Percentiles rank a stretch among this genome's conserved stretches.
Evolutionary conservation across 176 grass and related monocot genomes (phyloP).

Genomic region (Musa beccarii): DNA sequence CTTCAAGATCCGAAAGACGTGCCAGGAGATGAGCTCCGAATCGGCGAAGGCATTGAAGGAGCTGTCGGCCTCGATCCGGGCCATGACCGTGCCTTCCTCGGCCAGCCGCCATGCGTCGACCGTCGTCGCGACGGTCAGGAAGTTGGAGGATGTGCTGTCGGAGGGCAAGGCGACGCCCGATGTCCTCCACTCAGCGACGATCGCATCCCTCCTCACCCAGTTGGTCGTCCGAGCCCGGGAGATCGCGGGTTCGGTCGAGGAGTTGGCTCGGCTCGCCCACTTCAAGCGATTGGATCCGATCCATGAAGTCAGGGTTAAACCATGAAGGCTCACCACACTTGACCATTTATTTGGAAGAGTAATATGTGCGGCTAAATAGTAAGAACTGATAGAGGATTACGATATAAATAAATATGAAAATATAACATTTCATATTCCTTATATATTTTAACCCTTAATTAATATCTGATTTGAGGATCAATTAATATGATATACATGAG

Average conservation of each 20-base stretch:
- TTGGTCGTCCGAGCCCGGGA: slow-evolving; percentile 36
- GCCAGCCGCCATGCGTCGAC: slow-evolving; percentile 34
- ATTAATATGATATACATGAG: too few species aligned
- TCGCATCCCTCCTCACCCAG: slow-evolving; percentile 56
- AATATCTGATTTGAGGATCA: too few species aligned
- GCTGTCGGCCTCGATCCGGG: slow-evolving; percentile 46
- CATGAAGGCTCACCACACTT: slow-evolving; percentile 9
- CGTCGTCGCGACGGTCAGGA: slow-evolving; percentile 23
- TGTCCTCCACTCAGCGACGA: slow-evolving; percentile 48
- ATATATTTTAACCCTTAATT: too few species aligned
- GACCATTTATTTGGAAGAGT: slow-evolving; percentile 21
- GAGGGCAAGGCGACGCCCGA: slow-evolving; percentile 31
- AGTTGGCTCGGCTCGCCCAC: slow-evolving; percentile 41
- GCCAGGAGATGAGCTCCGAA: slow-evolving; percentile 57
- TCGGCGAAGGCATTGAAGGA: slow-evolving; percentile 59
- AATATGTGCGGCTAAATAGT: background rate
- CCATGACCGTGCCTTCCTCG: slow-evolving; percentile 33
- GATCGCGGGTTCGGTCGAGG: slow-evolving; percentile 46
- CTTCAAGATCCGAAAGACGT: slow-evolving; percentile 33
- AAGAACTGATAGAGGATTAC: too few species aligned
- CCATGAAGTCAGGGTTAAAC: slow-evolving; percentile 23
- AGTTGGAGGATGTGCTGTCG: slow-evolving; percentile 23
- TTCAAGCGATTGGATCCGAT: slow-evolving; percentile 41
- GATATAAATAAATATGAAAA: too few species aligned
- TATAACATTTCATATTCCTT: too few species aligned